Percentiles rank a stretch among this genome's conserved stretches.
These are phyloP conservation scores for Schizophyllum amplum DNA, from an alignment of 1,284 basidiomycete genomes.

Conservation along the genomic window DNA sequence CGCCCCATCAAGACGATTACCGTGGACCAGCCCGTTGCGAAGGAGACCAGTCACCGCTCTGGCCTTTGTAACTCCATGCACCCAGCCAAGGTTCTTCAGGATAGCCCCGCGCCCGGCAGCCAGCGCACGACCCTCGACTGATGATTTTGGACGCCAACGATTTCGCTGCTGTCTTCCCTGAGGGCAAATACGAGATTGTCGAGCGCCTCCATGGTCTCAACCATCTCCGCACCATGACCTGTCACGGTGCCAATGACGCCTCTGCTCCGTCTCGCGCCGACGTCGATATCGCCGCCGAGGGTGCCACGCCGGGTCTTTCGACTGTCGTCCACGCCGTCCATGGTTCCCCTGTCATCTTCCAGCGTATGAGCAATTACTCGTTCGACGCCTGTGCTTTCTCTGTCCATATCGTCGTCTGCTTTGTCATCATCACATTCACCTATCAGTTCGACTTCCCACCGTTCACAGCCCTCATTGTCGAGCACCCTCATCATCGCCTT, in stretches of 20 bases:
- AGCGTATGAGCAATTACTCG: slow-evolving; percentile 95
- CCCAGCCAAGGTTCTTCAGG: slow-evolving; percentile 91
- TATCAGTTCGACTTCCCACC: slow-evolving; percentile 99
- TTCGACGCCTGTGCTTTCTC: slow-evolving; percentile 91
- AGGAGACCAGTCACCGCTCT: slow-evolving; percentile 97
- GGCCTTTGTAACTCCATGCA: slow-evolving; percentile 95
- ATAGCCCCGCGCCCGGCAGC: slow-evolving; percentile 74
- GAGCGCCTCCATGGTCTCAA: slow-evolving; percentile 91
- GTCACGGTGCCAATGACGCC: slow-evolving; percentile 96
- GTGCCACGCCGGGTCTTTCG: too few relatives aligned
- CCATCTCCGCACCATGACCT: slow-evolving; percentile 87
- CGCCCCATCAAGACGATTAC: slow-evolving; percentile 99
- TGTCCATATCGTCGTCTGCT: slow-evolving; percentile 97
- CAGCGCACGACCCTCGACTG: slow-evolving; percentile 78
- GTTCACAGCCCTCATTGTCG: slow-evolving; percentile 99
- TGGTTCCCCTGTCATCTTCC: slow-evolving; percentile 94
- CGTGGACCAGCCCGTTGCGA: slow-evolving; percentile 98
- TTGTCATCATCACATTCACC: slow-evolving; percentile 90
- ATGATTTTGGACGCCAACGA: slow-evolving; percentile 91
- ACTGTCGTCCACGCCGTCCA: slow-evolving; percentile 91
- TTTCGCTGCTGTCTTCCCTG: slow-evolving; percentile 95
- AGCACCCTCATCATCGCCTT: slow-evolving; percentile 97
- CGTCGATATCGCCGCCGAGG: slow-evolving; percentile 96
- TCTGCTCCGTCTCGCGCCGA: slow-evolving; percentile 91
- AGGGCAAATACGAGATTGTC: slow-evolving; percentile 85